Percentiles rank a stretch among this genome's conserved stretches.
Conservation (phyloP, 805 yeast genomes). For the Ogataea ramenticola region DNA sequence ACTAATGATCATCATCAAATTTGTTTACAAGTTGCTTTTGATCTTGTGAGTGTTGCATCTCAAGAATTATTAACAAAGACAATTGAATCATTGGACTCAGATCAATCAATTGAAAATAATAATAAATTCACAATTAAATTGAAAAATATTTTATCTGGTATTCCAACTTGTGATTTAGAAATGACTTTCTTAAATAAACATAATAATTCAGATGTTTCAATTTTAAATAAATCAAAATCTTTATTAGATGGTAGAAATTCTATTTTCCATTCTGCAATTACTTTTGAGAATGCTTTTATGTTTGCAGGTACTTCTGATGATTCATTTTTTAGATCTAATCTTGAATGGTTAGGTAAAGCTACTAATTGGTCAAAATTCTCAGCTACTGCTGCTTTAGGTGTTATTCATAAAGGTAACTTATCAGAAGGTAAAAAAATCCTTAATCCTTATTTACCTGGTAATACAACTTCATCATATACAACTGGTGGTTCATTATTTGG, state of each 20-base stretch:
- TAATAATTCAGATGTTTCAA: slow-evolving; percentile 78
- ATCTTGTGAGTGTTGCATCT: slow-evolving; percentile 83
- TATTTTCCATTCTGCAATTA: slow-evolving; percentile 90
- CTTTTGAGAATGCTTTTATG: slow-evolving; percentile 89
- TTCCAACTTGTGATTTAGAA: slow-evolving; percentile 89
- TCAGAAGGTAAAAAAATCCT: slow-evolving; percentile 83
- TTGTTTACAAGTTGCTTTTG: slow-evolving; percentile 93
- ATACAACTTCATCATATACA: slow-evolving; percentile 73
- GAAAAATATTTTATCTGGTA: slow-evolving; percentile 73
- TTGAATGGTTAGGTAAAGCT: slow-evolving; percentile 97
- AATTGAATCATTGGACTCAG: slow-evolving; percentile 30
- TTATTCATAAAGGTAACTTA: slow-evolving; percentile 90
- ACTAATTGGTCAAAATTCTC: slow-evolving; percentile 97
- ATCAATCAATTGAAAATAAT: slow-evolving; percentile 13
- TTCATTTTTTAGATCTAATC: slow-evolving; percentile 79
- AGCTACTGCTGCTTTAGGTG: slow-evolving; percentile 97
- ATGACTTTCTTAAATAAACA: slow-evolving; percentile 82
- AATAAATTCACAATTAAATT: slow-evolving; percentile 35
- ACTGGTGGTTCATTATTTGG: slow-evolving; percentile 96
- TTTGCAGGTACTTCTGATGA: slow-evolving; percentile 97
- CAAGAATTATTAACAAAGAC: slow-evolving; percentile 73
- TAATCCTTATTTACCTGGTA: slow-evolving; percentile 86
- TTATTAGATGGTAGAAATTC: slow-evolving; percentile 87
- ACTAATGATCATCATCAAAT: slow-evolving; percentile 41
- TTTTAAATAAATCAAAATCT: slow-evolving; percentile 75